Evolutionary conservation across 768 basidiomycete genomes (phyloP).

Genomic region (Chalciporus pseudorubinellus): DNA sequence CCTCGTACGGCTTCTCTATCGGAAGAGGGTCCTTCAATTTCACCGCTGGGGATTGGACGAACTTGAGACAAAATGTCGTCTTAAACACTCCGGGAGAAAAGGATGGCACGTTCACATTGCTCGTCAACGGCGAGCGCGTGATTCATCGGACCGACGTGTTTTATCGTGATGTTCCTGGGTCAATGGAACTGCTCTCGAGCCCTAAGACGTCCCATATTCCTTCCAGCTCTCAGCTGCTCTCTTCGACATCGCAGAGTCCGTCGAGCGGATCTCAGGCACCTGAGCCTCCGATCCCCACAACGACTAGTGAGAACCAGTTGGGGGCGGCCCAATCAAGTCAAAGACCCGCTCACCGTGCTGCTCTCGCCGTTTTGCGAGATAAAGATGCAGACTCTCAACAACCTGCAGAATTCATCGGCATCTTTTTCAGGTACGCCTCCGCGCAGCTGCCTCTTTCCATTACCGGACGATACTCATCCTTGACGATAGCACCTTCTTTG

Average conservation of each 20-base stretch:
- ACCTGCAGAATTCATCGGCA: conserved; percentile 44
- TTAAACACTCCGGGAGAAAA: conserved; percentile 73
- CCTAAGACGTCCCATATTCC: not conserved
- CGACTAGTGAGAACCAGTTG: not conserved
- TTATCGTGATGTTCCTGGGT: conserved; percentile 48
- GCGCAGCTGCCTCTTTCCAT: too few relatives aligned
- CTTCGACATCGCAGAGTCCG: not conserved
- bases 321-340: not conserved
- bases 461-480: not conserved
- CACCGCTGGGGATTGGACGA: conserved; percentile 65
- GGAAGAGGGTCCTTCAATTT: conserved; percentile 72
- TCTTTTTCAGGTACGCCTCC: conserved; percentile 75
- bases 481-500: conserved; percentile 64
- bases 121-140: conserved; percentile 56
- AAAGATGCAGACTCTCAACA: not conserved
- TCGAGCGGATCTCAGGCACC: conserved; percentile 5
- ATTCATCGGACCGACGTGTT: conserved; percentile 57
- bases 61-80: conserved; percentile 60
- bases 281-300: not conserved
- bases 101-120: conserved; percentile 63
- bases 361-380: not conserved
- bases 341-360: not conserved
- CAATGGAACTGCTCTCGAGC: not conserved
- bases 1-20: conserved; percentile 69
- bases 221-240: not conserved